These are phyloP conservation scores for Cladosporium sp. DNA, from an alignment of 2,329 filamentous ascomycete species.

Conservation along the genomic window DNA sequence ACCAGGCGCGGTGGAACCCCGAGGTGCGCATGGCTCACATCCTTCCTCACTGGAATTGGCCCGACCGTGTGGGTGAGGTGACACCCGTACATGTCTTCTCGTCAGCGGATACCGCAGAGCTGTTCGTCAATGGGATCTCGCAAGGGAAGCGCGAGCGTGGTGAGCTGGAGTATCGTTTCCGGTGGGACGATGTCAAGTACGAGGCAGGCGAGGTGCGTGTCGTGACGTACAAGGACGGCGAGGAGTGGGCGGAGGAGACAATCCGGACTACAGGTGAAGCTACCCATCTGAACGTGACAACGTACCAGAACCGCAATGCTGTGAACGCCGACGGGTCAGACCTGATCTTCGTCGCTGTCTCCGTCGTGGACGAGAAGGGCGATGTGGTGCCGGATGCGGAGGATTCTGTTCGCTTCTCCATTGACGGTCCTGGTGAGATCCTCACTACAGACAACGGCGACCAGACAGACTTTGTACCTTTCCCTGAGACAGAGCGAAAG, in stretches of 20 bases:
- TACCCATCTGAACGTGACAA: constrained; percentile 35
- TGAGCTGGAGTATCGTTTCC: constrained; percentile 44
- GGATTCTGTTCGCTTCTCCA: constrained; percentile 42
- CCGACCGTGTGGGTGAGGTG: constrained; percentile 41
- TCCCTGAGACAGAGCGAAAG: constrained; percentile 27
- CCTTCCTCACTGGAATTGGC: constrained; percentile 56
- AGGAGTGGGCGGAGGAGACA: constrained; percentile 43
- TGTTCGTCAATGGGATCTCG: constrained; percentile 51
- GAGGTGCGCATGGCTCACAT: constrained; percentile 49
- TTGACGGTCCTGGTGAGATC: constrained; percentile 43
- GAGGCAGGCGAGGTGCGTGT: constrained; percentile 46
- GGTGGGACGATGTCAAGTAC: constrained; percentile 52
- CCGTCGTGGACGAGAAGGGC: constrained; percentile 43
- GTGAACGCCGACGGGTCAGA: constrained; percentile 44
- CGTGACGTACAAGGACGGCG: constrained; percentile 46
- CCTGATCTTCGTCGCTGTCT: constrained; percentile 44
- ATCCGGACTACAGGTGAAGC: constrained; percentile 42
- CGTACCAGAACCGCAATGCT: constrained; percentile 33
- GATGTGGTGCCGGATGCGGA: constrained; percentile 42
- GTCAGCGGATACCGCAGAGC: constrained; percentile 50
- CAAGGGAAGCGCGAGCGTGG: constrained; percentile 38
- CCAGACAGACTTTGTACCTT: constrained; percentile 42
- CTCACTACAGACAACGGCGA: constrained; percentile 52
- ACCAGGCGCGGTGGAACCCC: constrained; percentile 52
- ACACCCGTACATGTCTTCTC: constrained; percentile 55